phyloP scores from a whole-genome alignment of 1,284 basidiomycete species.

The Tremellales sp. region DNA sequence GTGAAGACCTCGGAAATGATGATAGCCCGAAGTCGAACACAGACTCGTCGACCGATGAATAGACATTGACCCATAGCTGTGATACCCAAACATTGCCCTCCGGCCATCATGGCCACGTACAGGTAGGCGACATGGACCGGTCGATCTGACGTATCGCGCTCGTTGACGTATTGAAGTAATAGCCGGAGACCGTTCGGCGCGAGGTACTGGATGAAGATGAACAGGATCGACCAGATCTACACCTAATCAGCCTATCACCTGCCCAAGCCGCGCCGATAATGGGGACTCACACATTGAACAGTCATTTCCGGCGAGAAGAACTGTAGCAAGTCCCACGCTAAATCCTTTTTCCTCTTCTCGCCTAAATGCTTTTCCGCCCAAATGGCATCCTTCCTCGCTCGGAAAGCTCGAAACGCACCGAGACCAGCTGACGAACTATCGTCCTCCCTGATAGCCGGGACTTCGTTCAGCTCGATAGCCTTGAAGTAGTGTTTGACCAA shows the following conservation, averaged over 20 bases:
- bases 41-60: slow-evolving; percentile 51
- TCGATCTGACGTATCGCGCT: slow-evolving; percentile 31
- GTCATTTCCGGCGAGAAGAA: slow-evolving; percentile 30
- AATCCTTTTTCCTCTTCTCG: slow-evolving; percentile 30
- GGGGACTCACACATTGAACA: slow-evolving; percentile 28
- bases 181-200: slow-evolving; percentile 53
- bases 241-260: slow-evolving; percentile 2
- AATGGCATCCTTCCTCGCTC: slow-evolving; percentile 19
- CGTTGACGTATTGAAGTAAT: slow-evolving; percentile 51
- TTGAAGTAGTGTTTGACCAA: slow-evolving; percentile 49
- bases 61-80: slow-evolving; percentile 50
- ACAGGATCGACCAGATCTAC: slow-evolving; percentile 48
- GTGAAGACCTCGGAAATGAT: slow-evolving; percentile 55
- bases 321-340: slow-evolving; percentile 39
- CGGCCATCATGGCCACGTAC: slow-evolving; percentile 52
- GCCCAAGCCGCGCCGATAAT: too few relatives aligned
- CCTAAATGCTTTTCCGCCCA: slow-evolving; percentile 22
- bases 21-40: slow-evolving; percentile 51
- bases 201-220: slow-evolving; percentile 50
- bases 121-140: slow-evolving; percentile 53
- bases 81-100: slow-evolving; percentile 48
- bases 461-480: slow-evolving; percentile 48
- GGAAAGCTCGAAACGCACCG: slow-evolving; percentile 46
- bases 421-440: slow-evolving; percentile 51
- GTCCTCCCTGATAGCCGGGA: slow-evolving; percentile 54